These are phyloP conservation scores for Plantago rigida DNA, from an alignment of 305 asterid genomes.

Conservation along the genomic window DNA sequence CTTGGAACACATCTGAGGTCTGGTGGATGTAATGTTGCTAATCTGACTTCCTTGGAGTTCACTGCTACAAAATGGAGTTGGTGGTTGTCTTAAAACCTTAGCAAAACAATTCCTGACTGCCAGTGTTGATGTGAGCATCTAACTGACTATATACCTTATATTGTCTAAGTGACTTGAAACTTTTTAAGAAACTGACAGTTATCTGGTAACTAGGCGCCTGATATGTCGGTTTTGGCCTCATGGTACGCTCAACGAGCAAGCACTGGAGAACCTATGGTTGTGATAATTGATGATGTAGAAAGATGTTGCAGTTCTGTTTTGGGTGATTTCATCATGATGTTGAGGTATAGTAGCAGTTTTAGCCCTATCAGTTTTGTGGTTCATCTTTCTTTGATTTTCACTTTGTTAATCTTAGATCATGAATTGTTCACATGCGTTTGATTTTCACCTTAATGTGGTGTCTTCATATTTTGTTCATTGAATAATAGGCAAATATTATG, in stretches of 20 bases:
- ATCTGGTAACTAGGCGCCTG: slow-evolving; percentile 54
- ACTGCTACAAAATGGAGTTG: slow-evolving; percentile 63
- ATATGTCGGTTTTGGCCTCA: slow-evolving; percentile 66
- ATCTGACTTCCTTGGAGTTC: slow-evolving; percentile 67
- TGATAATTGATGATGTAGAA: slow-evolving; percentile 72
- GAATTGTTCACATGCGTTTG: neutral
- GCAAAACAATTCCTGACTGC: slow-evolving; percentile 54
- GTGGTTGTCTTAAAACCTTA: slow-evolving; percentile 68
- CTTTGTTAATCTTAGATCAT: slow-evolving; percentile 4
- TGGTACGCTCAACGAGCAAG: slow-evolving; percentile 69
- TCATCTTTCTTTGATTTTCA: neutral
- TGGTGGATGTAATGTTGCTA: slow-evolving; percentile 63
- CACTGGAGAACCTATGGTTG: slow-evolving; percentile 55
- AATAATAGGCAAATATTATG: too few species aligned
- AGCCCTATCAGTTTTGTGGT: slow-evolving; percentile 12
- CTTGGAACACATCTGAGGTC: slow-evolving; percentile 62
- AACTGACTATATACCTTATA: slow-evolving; percentile 2
- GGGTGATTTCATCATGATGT: slow-evolving; percentile 63
- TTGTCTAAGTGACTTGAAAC: slow-evolving; percentile 11
- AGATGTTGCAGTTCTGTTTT: slow-evolving; percentile 71
- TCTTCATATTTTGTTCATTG: too few species aligned
- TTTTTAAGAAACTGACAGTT: slow-evolving; percentile 11
- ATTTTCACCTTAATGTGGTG: too few species aligned
- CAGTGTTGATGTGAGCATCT: slow-evolving; percentile 51
- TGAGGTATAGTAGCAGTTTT: slow-evolving; percentile 45